These are phyloP conservation scores for Haplosporangium sp. DNA, from an alignment of 371 early-diverging fungal species.

Conservation along the genomic window DNA sequence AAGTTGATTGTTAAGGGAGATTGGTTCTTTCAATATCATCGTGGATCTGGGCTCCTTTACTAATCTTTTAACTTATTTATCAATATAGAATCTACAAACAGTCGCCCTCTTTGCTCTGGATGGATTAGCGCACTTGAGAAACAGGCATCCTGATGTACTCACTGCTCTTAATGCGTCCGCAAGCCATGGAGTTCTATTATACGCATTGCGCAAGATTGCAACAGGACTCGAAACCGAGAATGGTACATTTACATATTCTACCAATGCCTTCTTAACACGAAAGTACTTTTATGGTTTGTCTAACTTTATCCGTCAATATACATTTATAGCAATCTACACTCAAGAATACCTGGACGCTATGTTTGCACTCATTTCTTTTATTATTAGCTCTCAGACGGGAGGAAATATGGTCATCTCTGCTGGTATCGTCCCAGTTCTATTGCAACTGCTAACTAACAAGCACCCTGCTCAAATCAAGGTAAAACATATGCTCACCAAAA, in stretches of 20 bases:
- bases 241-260: constrained; percentile 18
- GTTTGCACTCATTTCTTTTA: constrained; percentile 79
- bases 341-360: constrained; percentile 88
- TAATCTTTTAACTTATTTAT: not conserved
- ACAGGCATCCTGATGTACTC: constrained; percentile 82
- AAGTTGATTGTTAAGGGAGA: constrained; percentile 23
- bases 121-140: constrained; percentile 82
- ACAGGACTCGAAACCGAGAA: constrained; percentile 59
- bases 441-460: constrained; percentile 69
- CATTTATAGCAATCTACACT: constrained; percentile 58
- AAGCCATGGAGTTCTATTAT: constrained; percentile 92
- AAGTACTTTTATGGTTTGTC: not conserved
- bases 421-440: constrained; percentile 85
- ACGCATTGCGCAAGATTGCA: constrained; percentile 78
- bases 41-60: not conserved
- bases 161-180: constrained; percentile 92
- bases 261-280: too few species aligned
- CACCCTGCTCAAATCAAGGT: constrained; percentile 68
- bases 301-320: not conserved
- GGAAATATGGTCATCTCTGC: constrained; percentile 93
- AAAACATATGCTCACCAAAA: not conserved
- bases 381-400: constrained; percentile 84
- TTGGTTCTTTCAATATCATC: not conserved
- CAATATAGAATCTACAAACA: constrained; percentile 75
- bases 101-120: constrained; percentile 86